Base-by-base conservation (phyloP, 75 land plant genomes). In the Picea sitchensis region DNA sequence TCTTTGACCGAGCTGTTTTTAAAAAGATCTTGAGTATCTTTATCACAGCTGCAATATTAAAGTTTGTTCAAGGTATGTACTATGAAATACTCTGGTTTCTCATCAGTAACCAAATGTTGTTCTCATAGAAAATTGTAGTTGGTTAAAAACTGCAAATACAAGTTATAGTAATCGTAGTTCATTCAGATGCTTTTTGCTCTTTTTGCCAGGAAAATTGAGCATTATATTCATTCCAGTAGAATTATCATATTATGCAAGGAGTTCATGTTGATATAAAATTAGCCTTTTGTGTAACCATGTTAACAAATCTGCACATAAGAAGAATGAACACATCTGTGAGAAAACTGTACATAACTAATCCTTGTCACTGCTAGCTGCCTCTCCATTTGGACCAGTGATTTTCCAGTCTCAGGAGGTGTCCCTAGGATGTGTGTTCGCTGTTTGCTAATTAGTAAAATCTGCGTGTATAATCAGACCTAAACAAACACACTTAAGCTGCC, bases 21-120 rank as follows among this genome's bases (percentile, higher is more conserved):
- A 90, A 89, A 84, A 89, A 91, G 82, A 84, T 91, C 14, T 76
- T 93, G 56, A 98, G 98, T 78, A 86, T 98, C 38, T 98, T 95
- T 65, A 92, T 98, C 47, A 98, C 99, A 76, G 98, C 98, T 59
- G 89, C 99, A 26, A 79, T 98, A 65, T 75, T 98, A 65, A 93
- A 95, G 78, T 87, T 98, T 80, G 81, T 95, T 23, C 94, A 93
- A 92, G 99, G 99, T 90, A 83, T 4, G 30, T n/a, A n/a, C n/a
- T n/a, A n/a, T n/a, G n/a, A 9, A 20, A 0, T 2, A 4, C 32
- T 38, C 1, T n/a, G 1, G 20, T 71, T 12, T 7, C 36, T 15
- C 20, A 17, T 5, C 13, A 36, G 30, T 13, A 9, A 67, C 36
- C 20, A 67, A 67, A 34, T 36, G 5, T 32, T 36, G 32, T 61